Percentiles rank a stretch among this genome's conserved stretches.
Evolutionary conservation across 805 yeast genomes (phyloP).

Genomic region (Wickerhamomyces queroliae): DNA sequence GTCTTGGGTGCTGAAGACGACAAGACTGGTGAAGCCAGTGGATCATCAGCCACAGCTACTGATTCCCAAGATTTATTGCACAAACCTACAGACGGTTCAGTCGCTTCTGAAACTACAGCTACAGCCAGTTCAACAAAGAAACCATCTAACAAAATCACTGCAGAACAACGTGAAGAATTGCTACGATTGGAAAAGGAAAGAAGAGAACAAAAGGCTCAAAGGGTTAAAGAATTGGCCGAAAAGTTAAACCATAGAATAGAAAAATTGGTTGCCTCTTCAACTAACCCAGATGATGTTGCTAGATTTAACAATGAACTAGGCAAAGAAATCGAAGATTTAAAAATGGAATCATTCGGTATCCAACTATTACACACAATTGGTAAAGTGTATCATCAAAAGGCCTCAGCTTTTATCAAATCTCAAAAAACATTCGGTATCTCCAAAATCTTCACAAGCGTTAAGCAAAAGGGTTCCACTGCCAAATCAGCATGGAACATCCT

Average conservation of each 20-base stretch:
- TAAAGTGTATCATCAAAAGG: conserved; percentile 67
- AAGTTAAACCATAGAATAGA: conserved; percentile 44
- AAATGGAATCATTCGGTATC: conserved; percentile 92
- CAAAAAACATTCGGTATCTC: conserved; percentile 83
- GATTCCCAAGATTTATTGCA: conserved; percentile 6
- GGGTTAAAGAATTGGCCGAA: conserved; percentile 44
- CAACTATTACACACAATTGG: conserved; percentile 85
- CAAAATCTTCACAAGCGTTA: conserved; percentile 73
- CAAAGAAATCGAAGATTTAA: conserved; percentile 70
- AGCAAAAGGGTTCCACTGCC: conserved; percentile 77
- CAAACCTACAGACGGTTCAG: conserved; percentile 1
- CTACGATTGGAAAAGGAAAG: conserved; percentile 47
- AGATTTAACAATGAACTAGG: conserved; percentile 46
- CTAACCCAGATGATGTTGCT: conserved; percentile 40
- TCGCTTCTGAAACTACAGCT: conserved; percentile 26
- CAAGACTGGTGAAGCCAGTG: neutral
- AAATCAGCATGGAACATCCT: conserved; percentile 81
- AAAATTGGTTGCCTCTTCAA: conserved; percentile 37
- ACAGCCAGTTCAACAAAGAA: conserved; percentile 22
- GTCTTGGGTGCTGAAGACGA: conserved; percentile 29
- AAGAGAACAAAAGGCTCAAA: conserved; percentile 40
- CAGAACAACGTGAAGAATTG: conserved; percentile 45
- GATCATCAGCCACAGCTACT: neutral
- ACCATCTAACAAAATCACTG: conserved; percentile 20
- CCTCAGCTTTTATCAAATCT: conserved; percentile 65